Conservation (phyloP, 306 rosid genomes). For the Cucumis melo region DNA sequence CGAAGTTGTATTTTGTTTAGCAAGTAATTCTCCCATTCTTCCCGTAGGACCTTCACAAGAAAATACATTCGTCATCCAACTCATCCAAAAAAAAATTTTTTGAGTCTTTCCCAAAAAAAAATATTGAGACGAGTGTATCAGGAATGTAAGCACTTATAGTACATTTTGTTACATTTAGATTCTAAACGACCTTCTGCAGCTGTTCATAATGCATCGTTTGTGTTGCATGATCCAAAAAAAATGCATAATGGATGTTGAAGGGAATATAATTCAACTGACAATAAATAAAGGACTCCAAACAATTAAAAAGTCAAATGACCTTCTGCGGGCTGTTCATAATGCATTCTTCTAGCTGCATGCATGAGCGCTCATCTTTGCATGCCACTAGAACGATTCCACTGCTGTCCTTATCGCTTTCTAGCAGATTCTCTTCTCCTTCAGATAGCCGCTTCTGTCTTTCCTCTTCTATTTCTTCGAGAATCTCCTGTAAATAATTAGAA, state of each 20-base stretch:
- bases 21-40: slow-evolving; percentile 89
- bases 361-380: slow-evolving; percentile 88
- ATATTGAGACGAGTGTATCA: not conserved
- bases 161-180: not conserved
- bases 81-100: not conserved
- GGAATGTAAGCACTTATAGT: not conserved
- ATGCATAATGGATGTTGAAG: not conserved
- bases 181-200: not conserved
- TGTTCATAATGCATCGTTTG: too few species aligned
- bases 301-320: slow-evolving; percentile 26
- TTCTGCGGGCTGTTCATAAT: slow-evolving; percentile 42
- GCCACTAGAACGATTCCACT: slow-evolving; percentile 76
- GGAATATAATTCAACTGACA: not conserved
- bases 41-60: slow-evolving; percentile 54
- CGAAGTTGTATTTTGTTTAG: slow-evolving; percentile 75
- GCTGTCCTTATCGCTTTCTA: slow-evolving; percentile 35
- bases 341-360: slow-evolving; percentile 89
- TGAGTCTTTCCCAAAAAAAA: not conserved
- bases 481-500: slow-evolving; percentile 35
- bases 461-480: slow-evolving; percentile 91
- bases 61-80: slow-evolving; percentile 3
- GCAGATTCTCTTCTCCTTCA: slow-evolving; percentile 32
- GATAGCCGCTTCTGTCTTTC: slow-evolving; percentile 42
- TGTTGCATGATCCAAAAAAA: not conserved
- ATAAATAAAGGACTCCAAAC: not conserved